phyloP scores from a whole-genome alignment of 257 asterid species.

The Lycium ferocissimum region DNA sequence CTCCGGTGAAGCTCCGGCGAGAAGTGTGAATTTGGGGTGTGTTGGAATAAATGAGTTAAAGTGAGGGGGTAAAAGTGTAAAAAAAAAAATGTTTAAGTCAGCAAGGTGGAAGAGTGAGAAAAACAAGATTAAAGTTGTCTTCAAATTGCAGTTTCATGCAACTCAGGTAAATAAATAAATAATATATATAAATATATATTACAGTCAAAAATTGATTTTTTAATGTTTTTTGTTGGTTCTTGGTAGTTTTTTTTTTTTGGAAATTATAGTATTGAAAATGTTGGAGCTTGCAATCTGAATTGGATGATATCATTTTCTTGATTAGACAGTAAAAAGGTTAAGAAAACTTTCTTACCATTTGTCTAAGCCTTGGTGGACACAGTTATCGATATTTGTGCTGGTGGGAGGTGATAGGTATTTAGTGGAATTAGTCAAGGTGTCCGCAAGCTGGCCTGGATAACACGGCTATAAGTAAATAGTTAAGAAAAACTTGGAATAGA shows the following conservation, averaged over 20 bases:
- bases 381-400: neutral
- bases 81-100: slow-evolving; percentile 74
- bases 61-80: slow-evolving; percentile 34
- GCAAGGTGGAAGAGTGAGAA: slow-evolving; percentile 94
- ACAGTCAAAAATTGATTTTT: neutral
- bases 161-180: slow-evolving; percentile 60
- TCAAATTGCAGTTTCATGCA: slow-evolving; percentile 96
- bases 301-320: slow-evolving; percentile 15
- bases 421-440: neutral
- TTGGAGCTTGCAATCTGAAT: neutral
- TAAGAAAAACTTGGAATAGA: too few species aligned
- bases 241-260: neutral
- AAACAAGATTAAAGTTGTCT: slow-evolving; percentile 85
- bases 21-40: too few species aligned
- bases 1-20: slow-evolving; percentile 72
- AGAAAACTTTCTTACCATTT: neutral
- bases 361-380: too few species aligned
- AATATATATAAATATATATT: too few species aligned
- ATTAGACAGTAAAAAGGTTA: neutral
- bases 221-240: neutral
- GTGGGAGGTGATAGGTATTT: neutral
- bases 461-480: neutral
- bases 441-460: neutral
- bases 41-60: too few species aligned
- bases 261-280: neutral